phyloP scores from a whole-genome alignment of 1,284 basidiomycete species.

The Cryptococcus sp. region DNA sequence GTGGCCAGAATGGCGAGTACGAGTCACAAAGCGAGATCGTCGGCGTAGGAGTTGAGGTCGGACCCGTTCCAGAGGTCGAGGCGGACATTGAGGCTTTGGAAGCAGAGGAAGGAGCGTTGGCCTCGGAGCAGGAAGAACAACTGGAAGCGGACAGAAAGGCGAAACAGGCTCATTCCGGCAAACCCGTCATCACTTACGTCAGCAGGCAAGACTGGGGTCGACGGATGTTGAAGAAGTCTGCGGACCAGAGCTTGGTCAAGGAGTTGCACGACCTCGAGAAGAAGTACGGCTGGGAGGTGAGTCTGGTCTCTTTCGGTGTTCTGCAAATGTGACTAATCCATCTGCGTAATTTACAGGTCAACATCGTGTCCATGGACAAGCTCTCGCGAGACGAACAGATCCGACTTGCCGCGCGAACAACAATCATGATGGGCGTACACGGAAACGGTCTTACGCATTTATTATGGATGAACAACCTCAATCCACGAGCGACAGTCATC shows the following conservation, averaged over 20 bases:
- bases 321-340: not conserved
- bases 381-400: conserved; percentile 76
- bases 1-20: conserved; percentile 53
- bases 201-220: conserved; percentile 83
- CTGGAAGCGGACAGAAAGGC: conserved; percentile 20
- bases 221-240: conserved; percentile 57
- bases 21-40: conserved; percentile 18
- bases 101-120: conserved; percentile 31
- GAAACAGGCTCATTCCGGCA: conserved; percentile 35
- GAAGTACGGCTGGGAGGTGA: conserved; percentile 71
- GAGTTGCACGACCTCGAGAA: conserved; percentile 64
- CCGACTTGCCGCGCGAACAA: conserved; percentile 72
- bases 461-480: conserved; percentile 67
- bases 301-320: conserved; percentile 6
- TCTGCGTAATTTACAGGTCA: conserved; percentile 53
- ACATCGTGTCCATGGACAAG: conserved; percentile 79
- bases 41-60: conserved; percentile 30
- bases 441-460: conserved; percentile 75
- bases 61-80: conserved; percentile 18
- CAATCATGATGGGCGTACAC: conserved; percentile 76
- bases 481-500: conserved; percentile 57
- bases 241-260: conserved; percentile 54
- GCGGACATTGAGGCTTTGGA: conserved; percentile 33
- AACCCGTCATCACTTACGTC: conserved; percentile 79
- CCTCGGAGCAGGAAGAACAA: conserved; percentile 26